phyloP scores from a whole-genome alignment of 2,329 filamentous ascomycete species.

The Metarhizium humberi region DNA sequence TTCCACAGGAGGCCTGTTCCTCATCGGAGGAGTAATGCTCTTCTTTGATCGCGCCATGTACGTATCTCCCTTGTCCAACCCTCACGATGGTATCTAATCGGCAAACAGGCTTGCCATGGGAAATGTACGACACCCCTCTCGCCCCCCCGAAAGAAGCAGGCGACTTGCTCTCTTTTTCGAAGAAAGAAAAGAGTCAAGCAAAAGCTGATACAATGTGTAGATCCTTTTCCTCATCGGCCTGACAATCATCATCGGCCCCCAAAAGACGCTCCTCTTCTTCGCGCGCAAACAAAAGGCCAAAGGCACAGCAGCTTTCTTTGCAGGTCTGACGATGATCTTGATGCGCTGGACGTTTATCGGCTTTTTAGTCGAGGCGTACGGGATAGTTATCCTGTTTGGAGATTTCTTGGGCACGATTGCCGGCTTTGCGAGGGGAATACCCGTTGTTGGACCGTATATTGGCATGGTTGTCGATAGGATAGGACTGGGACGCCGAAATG shows the following conservation, averaged over 20 bases:
- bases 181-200: slow-evolving; percentile 1
- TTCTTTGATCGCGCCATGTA: slow-evolving; percentile 98
- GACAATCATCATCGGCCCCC: slow-evolving; percentile 86
- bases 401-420: slow-evolving; percentile 93
- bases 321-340: slow-evolving; percentile 76
- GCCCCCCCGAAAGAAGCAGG: not conserved
- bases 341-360: slow-evolving; percentile 85
- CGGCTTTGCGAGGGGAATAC: slow-evolving; percentile 74
- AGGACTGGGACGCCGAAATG: slow-evolving; percentile 61
- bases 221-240: slow-evolving; percentile 97
- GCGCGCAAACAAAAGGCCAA: slow-evolving; percentile 86
- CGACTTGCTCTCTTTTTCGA: slow-evolving; percentile 4
- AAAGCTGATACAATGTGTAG: slow-evolving; percentile 32
- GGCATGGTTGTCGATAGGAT: slow-evolving; percentile 62
- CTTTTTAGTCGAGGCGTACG: slow-evolving; percentile 85
- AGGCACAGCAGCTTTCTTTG: slow-evolving; percentile 80
- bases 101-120: slow-evolving; percentile 81
- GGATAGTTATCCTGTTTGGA: slow-evolving; percentile 86
- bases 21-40: slow-evolving; percentile 86
- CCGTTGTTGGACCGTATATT: slow-evolving; percentile 80
- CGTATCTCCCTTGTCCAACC: slow-evolving; percentile 23
- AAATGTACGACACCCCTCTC: slow-evolving; percentile 51
- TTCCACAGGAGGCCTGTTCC: slow-evolving; percentile 77
- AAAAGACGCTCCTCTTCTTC: slow-evolving; percentile 92
- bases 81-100: not conserved